These are phyloP conservation scores for Globisporangium acanthophoron DNA, from an alignment of 352 stramenopile genomes.

Conservation along the genomic window DNA sequence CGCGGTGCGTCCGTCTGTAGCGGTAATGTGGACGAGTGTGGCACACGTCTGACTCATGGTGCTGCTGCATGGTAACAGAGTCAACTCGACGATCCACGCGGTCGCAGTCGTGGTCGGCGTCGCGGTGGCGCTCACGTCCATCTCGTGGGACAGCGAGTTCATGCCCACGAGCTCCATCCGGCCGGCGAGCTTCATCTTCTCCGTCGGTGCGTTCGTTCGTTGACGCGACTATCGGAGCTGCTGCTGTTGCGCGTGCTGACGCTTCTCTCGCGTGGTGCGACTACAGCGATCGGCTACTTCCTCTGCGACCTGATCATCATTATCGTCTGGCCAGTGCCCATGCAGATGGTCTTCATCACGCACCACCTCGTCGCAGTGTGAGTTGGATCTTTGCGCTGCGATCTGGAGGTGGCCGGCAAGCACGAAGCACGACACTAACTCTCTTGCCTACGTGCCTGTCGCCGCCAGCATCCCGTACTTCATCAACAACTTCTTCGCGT, in stretches of 20 bases:
- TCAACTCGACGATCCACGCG: slow-evolving; percentile 79
- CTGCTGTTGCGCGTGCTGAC: not conserved
- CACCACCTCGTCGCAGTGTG: slow-evolving; percentile 82
- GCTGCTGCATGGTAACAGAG: slow-evolving; percentile 20
- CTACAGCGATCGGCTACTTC: slow-evolving; percentile 73
- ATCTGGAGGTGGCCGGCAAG: not conserved
- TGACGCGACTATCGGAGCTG: not conserved
- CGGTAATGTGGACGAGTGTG: too few species aligned
- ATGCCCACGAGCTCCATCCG: slow-evolving; percentile 72
- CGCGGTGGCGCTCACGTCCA: slow-evolving; percentile 52
- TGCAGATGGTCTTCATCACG: slow-evolving; percentile 74
- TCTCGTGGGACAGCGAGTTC: slow-evolving; percentile 55
- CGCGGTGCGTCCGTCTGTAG: slow-evolving; percentile 30
- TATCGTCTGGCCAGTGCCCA: slow-evolving; percentile 65
- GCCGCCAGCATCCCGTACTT: slow-evolving; percentile 59
- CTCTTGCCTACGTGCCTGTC: not conserved
- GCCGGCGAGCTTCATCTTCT: slow-evolving; percentile 75
- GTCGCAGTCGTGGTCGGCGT: slow-evolving; percentile 60
- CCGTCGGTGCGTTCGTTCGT: slow-evolving; percentile 40
- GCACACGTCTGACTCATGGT: too few species aligned
- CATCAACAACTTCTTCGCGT: slow-evolving; percentile 86
- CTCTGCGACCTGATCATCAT: slow-evolving; percentile 77
- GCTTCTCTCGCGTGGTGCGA: not conserved
- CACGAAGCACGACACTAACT: not conserved
- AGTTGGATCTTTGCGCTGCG: slow-evolving; percentile 11